A percentile compares a stretch with the other conserved stretches of the same genome.
Conservation (phyloP, 306 rosid species). For the Senna tora region DNA sequence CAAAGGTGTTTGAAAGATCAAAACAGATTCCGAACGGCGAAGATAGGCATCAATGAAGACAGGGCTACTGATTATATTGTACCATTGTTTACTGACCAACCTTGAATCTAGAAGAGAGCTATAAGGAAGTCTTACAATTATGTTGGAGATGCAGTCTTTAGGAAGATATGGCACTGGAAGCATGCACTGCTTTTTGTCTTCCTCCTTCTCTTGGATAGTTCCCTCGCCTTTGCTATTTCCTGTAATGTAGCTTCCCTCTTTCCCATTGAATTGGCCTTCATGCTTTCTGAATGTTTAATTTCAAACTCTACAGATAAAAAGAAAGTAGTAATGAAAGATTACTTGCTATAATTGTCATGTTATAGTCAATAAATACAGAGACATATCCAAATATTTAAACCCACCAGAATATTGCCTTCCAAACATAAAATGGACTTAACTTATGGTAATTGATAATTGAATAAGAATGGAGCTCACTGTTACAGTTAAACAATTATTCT, state of each 20-base stretch:
- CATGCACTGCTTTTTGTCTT: conserved; percentile 39
- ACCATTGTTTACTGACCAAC: conserved; percentile 61
- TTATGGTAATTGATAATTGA: neutral
- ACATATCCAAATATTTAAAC: neutral
- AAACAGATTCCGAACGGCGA: conserved; percentile 48
- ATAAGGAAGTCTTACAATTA: conserved; percentile 56
- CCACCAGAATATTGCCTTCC: neutral
- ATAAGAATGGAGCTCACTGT: too few species aligned
- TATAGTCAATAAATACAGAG: neutral
- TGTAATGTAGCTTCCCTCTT: conserved; percentile 37
- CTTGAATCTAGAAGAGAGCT: conserved; percentile 50
- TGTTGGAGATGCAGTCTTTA: conserved; percentile 49
- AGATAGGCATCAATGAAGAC: conserved; percentile 48
- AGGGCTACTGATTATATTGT: conserved; percentile 36
- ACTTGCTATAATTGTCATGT: neutral
- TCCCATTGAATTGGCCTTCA: conserved; percentile 29
- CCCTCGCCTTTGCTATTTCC: conserved; percentile 42
- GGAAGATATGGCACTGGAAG: conserved; percentile 45
- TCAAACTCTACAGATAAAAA: conserved; percentile 24
- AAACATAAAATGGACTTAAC: neutral
- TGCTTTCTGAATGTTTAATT: conserved; percentile 15
- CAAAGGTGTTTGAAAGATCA: conserved; percentile 43
- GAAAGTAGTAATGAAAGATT: neutral
- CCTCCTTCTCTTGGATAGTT: conserved; percentile 39
- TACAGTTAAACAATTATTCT: too few species aligned